Conservation (phyloP, 163 green algal genomes). For the Volvox carteri region DNA sequence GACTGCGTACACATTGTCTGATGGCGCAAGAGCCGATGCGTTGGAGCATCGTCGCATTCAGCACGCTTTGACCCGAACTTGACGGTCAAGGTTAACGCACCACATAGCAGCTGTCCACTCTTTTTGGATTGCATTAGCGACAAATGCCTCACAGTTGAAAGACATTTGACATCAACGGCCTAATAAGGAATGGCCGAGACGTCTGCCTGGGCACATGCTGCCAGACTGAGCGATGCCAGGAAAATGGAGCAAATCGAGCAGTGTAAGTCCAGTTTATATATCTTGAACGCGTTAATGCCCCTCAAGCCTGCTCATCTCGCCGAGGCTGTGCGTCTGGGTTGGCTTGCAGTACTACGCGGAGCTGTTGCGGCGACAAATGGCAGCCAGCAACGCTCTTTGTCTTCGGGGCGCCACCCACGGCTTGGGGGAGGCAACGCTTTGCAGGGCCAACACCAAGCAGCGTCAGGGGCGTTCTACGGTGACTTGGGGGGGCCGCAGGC, state of each 20-base stretch:
- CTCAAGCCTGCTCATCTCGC: no score
- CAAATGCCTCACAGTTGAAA: not conserved
- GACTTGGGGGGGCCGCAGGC: not conserved
- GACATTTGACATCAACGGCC: not conserved
- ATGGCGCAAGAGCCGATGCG: not conserved
- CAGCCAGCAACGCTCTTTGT: constrained; percentile 22
- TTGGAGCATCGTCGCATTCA: not conserved
- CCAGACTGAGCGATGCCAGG: constrained; percentile 1
- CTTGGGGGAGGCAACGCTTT: not conserved
- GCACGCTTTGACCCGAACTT: not conserved
- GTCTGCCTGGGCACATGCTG: constrained; percentile 1
- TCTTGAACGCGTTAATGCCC: no score
- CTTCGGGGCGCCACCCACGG: constrained; percentile 13
- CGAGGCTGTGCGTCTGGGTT: no score
- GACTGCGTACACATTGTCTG: not conserved
- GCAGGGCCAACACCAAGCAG: not conserved
- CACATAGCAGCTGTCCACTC: no score
- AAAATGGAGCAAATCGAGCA: constrained; percentile 29
- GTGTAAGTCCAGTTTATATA: no score
- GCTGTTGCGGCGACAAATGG: not conserved
- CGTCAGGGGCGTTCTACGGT: not conserved
- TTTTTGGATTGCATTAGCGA: not conserved
- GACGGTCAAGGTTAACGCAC: no score
- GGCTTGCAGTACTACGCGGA: constrained; percentile 9
- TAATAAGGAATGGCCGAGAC: constrained; percentile 11